Evolutionary conservation across 108 stramenopile genomes (phyloP).

Genomic region (Nannochloropsis granulata): DNA sequence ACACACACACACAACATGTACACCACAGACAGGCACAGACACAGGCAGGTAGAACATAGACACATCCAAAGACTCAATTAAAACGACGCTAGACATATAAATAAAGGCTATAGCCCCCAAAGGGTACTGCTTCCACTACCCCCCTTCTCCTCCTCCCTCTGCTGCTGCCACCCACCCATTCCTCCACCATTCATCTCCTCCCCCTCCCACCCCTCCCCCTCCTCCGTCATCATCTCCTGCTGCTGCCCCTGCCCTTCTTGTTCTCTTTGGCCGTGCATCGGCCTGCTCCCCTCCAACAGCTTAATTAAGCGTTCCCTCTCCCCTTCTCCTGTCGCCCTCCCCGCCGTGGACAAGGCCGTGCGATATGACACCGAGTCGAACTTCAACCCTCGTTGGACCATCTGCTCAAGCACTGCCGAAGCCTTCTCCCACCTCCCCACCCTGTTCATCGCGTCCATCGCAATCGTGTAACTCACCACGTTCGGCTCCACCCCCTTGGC

Average conservation of each 20-base stretch:
- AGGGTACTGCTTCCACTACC: not conserved
- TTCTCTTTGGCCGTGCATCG: not conserved
- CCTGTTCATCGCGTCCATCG: not conserved
- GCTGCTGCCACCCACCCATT: no score
- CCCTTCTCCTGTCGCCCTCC: not conserved
- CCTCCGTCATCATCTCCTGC: not conserved
- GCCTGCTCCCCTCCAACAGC: not conserved
- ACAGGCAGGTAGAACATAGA: no score
- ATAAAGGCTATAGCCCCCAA: not conserved
- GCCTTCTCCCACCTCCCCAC: slow-evolving; percentile 28
- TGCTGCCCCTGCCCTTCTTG: not conserved
- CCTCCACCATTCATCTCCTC: not conserved
- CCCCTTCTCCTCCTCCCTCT: no score
- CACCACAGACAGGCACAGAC: no score
- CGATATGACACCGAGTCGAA: not conserved
- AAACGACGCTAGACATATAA: not conserved
- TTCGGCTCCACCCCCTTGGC: slow-evolving; percentile 10
- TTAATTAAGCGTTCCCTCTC: not conserved
- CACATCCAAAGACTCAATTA: no score
- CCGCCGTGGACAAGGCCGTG: not conserved
- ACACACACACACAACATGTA: no score
- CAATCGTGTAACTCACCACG: slow-evolving; percentile 13
- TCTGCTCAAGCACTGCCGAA: slow-evolving; percentile 1
- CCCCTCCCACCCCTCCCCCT: not conserved
- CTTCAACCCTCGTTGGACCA: not conserved